Evolutionary conservation across 495 filamentous ascomycete genomes (phyloP).

Genomic region (Aspergillus diversus): DNA sequence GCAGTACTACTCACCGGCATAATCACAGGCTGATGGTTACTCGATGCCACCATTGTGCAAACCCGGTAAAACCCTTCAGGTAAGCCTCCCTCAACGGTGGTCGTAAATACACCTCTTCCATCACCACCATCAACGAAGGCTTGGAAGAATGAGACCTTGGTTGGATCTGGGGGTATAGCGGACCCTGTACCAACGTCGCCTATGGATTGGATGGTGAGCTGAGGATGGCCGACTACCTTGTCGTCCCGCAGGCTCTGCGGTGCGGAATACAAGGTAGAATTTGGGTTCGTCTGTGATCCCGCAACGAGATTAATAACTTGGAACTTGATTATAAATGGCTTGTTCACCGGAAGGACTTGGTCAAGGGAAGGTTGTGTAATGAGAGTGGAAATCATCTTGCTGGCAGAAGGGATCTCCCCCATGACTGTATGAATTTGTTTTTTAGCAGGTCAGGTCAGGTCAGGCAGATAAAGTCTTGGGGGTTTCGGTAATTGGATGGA

Average conservation of each 20-base stretch:
- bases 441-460: background rate
- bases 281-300: constrained; percentile 14
- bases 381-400: constrained; percentile 11
- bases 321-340: constrained; percentile 7
- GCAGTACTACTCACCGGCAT: constrained; percentile 14
- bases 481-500: background rate
- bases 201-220: constrained; percentile 9
- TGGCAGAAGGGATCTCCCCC: constrained; percentile 11
- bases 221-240: constrained; percentile 11
- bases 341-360: background rate
- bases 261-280: constrained; percentile 10
- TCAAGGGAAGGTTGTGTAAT: constrained; percentile 3
- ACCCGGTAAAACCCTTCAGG: constrained; percentile 10
- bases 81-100: background rate
- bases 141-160: constrained; percentile 12
- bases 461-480: background rate
- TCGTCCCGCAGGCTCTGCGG: constrained; percentile 12
- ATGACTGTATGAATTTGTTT: constrained; percentile 9
- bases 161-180: background rate
- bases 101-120: background rate
- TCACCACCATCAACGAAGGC: constrained; percentile 5
- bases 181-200: background rate
- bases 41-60: constrained; percentile 15
- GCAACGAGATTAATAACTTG: constrained; percentile 1
- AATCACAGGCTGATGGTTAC: constrained; percentile 17